Conservation (phyloP, 305 asterid species). For the Fraxinus nigra region DNA sequence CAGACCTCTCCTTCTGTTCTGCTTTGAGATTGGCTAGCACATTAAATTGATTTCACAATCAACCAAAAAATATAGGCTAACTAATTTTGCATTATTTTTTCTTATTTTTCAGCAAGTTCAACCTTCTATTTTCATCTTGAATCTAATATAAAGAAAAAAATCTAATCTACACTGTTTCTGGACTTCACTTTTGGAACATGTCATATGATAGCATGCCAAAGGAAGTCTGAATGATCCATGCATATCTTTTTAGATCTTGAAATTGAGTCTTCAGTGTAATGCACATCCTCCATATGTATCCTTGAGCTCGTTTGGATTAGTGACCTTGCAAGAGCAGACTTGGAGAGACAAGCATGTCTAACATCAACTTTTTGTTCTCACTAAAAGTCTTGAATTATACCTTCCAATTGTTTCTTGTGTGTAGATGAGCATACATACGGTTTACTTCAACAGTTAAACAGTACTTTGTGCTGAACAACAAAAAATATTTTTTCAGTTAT, state of each 20-base stretch:
- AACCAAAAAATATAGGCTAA: background rate
- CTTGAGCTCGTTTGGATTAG: background rate
- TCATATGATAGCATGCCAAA: background rate
- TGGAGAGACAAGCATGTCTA: background rate
- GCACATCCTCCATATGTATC: background rate
- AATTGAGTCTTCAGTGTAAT: background rate
- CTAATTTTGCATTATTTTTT: background rate
- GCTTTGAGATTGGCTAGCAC: background rate
- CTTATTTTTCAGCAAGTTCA: background rate
- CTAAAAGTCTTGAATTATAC: background rate
- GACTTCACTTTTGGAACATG: background rate
- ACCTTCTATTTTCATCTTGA: background rate
- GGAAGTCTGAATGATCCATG: background rate
- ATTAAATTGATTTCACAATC: background rate
- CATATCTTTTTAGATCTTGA: background rate
- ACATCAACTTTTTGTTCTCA: background rate
- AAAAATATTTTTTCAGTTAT: slow-evolving; percentile 50
- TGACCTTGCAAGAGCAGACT: background rate
- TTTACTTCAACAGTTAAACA: background rate
- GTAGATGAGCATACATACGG: slow-evolving; percentile 16
- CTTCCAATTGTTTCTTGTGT: background rate
- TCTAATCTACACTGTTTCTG: background rate
- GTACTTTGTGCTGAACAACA: slow-evolving; percentile 11
- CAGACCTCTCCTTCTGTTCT: background rate
- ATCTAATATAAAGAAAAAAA: background rate